phyloP scores from a whole-genome alignment of 1,139 yeast genomes.

The Taphrina pruni region DNA sequence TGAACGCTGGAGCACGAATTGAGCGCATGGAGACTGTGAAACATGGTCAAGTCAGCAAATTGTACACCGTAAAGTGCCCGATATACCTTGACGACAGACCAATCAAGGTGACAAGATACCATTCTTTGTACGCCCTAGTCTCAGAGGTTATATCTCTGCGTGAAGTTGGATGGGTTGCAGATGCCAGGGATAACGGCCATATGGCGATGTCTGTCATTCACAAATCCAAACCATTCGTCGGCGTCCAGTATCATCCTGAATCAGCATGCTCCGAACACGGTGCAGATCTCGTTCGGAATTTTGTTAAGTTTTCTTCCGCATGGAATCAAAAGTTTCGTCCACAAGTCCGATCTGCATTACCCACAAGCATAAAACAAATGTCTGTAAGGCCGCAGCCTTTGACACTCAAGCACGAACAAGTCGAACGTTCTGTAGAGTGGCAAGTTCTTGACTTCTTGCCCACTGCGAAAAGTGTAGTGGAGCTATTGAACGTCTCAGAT shows the following conservation, averaged over 20 bases:
- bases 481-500: constrained; percentile 13
- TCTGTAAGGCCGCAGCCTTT: constrained; percentile 5
- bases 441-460: background rate
- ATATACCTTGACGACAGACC: constrained; percentile 47
- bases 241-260: constrained; percentile 98
- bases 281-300: constrained; percentile 62
- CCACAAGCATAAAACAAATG: background rate
- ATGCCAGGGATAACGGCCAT: constrained; percentile 45
- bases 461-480: constrained; percentile 8
- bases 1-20: constrained; percentile 66
- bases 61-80: constrained; percentile 74
- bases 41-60: constrained; percentile 82
- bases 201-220: constrained; percentile 84
- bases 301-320: constrained; percentile 61
- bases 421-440: constrained; percentile 2
- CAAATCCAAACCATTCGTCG: constrained; percentile 69
- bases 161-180: constrained; percentile 42
- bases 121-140: constrained; percentile 69
- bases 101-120: constrained; percentile 77
- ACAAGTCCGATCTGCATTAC: background rate
- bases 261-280: constrained; percentile 84
- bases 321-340: constrained; percentile 36
- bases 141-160: constrained; percentile 46
- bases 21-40: constrained; percentile 63
- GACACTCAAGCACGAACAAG: background rate